A percentile compares a stretch with the other conserved stretches of the same genome.
These are phyloP conservation scores for Cantharellus anzutake DNA, from an alignment of 768 basidiomycete genomes.

Conservation along the genomic window DNA sequence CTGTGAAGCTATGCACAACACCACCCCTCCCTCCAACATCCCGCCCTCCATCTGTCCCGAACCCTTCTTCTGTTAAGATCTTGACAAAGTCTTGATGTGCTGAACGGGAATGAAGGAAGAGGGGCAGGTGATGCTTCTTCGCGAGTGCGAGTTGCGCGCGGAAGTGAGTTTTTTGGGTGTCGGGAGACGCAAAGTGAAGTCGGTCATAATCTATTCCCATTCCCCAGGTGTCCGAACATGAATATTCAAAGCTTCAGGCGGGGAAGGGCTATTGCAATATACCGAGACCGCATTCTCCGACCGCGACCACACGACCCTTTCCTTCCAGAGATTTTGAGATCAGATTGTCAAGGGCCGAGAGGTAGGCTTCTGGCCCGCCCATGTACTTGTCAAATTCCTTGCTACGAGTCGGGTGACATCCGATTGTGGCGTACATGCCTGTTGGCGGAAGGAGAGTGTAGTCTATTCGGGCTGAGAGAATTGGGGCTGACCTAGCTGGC, in stretches of 20 bases:
- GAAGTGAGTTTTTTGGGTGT: conserved; percentile 45
- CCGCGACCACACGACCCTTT: conserved; percentile 40
- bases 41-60: conserved; percentile 34
- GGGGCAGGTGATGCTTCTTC: conserved; percentile 49
- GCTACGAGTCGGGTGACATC: conserved; percentile 65
- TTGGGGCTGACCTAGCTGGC: conserved; percentile 21
- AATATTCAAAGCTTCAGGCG: not conserved
- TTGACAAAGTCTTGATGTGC: conserved; percentile 49
- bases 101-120: conserved; percentile 70
- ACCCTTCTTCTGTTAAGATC: conserved; percentile 47
- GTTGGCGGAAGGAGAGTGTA: not conserved
- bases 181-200: conserved; percentile 38
- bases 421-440: conserved; percentile 57
- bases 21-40: conserved; percentile 43
- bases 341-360: conserved; percentile 36
- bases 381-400: conserved; percentile 40
- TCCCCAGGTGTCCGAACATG: not conserved
- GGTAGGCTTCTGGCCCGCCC: conserved; percentile 40
- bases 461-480: not conserved
- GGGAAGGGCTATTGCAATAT: not conserved
- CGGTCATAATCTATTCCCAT: conserved; percentile 49
- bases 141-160: conserved; percentile 47
- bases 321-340: conserved; percentile 31
- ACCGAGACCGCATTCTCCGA: conserved; percentile 74
- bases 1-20: conserved; percentile 74